Evolutionary conservation across 2,329 filamentous ascomycete species (phyloP).

Genomic region (Helotiales sp.): DNA sequence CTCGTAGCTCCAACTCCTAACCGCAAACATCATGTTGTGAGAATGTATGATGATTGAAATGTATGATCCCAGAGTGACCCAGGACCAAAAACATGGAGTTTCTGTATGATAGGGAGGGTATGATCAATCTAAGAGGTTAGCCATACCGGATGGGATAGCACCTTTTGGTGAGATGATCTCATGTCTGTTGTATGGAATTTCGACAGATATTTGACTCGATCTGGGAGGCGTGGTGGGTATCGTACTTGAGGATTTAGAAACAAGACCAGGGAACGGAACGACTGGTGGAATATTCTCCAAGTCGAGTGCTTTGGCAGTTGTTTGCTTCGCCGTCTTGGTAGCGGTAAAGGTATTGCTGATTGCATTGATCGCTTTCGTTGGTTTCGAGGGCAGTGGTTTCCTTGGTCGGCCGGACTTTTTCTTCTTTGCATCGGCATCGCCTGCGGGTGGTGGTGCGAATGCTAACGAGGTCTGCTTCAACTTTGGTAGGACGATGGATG

Average conservation of each 20-base stretch:
- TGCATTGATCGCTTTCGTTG: slow-evolving; percentile 29
- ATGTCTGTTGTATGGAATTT: slow-evolving; percentile 28
- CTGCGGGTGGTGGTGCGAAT: slow-evolving; percentile 30
- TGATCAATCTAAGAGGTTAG: slow-evolving; percentile 42
- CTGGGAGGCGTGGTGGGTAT: neutral
- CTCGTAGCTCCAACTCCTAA: neutral
- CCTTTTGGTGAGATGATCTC: slow-evolving; percentile 51
- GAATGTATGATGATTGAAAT: neutral
- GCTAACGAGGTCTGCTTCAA: slow-evolving; percentile 58
- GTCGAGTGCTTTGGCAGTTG: slow-evolving; percentile 18
- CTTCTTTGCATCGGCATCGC: slow-evolving; percentile 29
- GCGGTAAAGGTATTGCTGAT: slow-evolving; percentile 38
- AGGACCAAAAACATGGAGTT: neutral
- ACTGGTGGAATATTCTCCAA: slow-evolving; percentile 1
- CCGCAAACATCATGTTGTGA: neutral
- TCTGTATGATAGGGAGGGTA: neutral
- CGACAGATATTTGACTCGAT: slow-evolving; percentile 14
- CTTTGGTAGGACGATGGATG: slow-evolving; percentile 40
- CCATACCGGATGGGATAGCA: slow-evolving; percentile 50
- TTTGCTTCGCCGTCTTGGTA: slow-evolving; percentile 35
- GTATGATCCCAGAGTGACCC: neutral
- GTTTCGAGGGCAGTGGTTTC: slow-evolving; percentile 35
- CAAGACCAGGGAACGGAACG: slow-evolving; percentile 31
- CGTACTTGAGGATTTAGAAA: neutral
- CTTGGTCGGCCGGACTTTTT: slow-evolving; percentile 36